These are phyloP conservation scores for Blastosporella zonata DNA, from an alignment of 1,284 basidiomycete species.

Conservation along the genomic window DNA sequence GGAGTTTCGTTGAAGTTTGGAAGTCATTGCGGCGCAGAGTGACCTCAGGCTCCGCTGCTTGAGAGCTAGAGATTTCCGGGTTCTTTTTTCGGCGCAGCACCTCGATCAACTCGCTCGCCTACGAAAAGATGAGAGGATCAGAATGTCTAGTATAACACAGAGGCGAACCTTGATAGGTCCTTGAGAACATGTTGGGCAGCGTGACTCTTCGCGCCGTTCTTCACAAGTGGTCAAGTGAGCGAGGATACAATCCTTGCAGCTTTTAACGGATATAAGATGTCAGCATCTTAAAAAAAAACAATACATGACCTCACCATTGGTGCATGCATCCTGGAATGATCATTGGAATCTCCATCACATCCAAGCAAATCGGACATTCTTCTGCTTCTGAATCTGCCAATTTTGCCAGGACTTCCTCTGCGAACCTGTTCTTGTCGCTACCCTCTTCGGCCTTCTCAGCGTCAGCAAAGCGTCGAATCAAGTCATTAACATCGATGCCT, in stretches of 20 bases:
- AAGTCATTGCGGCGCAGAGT: conserved; percentile 79
- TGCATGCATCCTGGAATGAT: conserved; percentile 79
- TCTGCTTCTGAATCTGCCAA: conserved; percentile 46
- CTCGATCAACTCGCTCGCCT: conserved; percentile 66
- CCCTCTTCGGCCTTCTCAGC: conserved; percentile 32
- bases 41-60: conserved; percentile 44
- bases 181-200: conserved; percentile 69
- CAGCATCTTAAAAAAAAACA: not conserved
- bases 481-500: conserved; percentile 54
- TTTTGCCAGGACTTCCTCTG: conserved; percentile 63
- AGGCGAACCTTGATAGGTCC: conserved; percentile 60
- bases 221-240: conserved; percentile 63
- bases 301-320: conserved; percentile 53
- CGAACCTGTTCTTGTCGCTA: conserved; percentile 47
- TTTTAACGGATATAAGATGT: conserved; percentile 26
- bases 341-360: conserved; percentile 65
- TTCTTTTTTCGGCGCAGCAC: conserved; percentile 42
- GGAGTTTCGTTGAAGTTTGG: conserved; percentile 83
- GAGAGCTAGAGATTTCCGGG: conserved; percentile 31
- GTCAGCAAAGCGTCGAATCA: conserved; percentile 62
- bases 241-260: conserved; percentile 83
- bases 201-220: conserved; percentile 62
- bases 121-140: not conserved
- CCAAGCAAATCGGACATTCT: conserved; percentile 85
- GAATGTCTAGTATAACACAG: not conserved